phyloP scores from a whole-genome alignment of 768 basidiomycete genomes.

The Tulasnella sp. region DNA sequence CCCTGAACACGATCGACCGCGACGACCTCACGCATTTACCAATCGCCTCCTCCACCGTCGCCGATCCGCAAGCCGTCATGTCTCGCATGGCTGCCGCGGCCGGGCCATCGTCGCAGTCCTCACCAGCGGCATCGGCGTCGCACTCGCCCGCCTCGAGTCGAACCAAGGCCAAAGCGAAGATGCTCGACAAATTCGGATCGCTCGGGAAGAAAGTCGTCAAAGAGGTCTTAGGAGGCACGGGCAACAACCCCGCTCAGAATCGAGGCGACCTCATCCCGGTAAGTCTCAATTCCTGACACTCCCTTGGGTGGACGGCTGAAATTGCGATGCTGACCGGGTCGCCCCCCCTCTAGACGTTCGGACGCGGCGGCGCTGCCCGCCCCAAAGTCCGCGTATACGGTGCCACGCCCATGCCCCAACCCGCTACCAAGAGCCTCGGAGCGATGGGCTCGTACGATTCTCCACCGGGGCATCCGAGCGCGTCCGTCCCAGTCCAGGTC shows the following conservation, averaged over 20 bases:
- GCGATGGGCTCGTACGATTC: neutral
- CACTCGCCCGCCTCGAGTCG: neutral
- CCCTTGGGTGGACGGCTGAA: no score
- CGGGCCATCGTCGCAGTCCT: no score
- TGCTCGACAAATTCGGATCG: conserved; percentile 15
- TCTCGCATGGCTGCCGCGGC: no score
- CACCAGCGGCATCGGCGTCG: neutral
- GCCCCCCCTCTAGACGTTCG: conserved; percentile 1
- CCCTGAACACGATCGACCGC: neutral
- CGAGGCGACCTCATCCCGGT: neutral
- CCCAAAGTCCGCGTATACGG: conserved; percentile 15
- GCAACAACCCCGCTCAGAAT: neutral
- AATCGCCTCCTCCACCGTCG: no score
- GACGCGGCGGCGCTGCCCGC: conserved; percentile 1
- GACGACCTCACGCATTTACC: no score
- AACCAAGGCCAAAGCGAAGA: neutral
- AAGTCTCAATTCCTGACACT: no score
- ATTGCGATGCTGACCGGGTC: neutral
- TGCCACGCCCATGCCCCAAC: neutral
- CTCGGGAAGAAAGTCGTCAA: conserved; percentile 20
- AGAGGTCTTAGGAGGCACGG: conserved; percentile 8
- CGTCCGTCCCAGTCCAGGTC: neutral
- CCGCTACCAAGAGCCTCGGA: neutral
- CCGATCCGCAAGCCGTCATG: no score
- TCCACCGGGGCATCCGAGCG: neutral